Conservation (phyloP, 2,329 filamentous ascomycete genomes). For the Harringtonia aguacate region DNA sequence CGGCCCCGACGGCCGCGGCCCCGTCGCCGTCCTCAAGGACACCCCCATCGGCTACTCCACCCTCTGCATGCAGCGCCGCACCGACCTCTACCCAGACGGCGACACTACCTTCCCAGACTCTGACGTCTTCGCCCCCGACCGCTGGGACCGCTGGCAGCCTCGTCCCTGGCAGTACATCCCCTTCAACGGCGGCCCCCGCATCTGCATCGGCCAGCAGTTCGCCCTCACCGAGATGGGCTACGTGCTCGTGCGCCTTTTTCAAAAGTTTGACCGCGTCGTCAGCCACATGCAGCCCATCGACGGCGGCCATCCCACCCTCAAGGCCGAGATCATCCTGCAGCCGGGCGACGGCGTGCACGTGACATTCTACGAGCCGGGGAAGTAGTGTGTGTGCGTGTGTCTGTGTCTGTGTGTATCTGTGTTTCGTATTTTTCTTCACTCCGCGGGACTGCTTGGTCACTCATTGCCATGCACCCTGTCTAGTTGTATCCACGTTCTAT, state of each 20-base stretch:
- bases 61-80: conserved; percentile 62
- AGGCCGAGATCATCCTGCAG: conserved; percentile 48
- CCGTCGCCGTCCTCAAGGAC: conserved; percentile 56
- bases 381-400: conserved; percentile 4
- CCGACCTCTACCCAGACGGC: conserved; percentile 46
- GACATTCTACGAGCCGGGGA: conserved; percentile 39
- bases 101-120: conserved; percentile 29
- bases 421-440: too few species aligned
- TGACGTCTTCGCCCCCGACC: conserved; percentile 50
- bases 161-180: conserved; percentile 63
- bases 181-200: conserved; percentile 64
- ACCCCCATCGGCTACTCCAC: conserved; percentile 56
- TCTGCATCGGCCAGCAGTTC: conserved; percentile 74
- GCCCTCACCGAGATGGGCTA: conserved; percentile 69
- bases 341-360: conserved; percentile 49
- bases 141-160: conserved; percentile 54
- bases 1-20: conserved; percentile 49
- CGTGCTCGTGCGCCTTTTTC: conserved; percentile 60
- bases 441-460: too few species aligned
- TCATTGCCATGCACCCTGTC: too few species aligned
- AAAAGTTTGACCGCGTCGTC: conserved; percentile 56
- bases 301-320: conserved; percentile 40
- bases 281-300: conserved; percentile 45
- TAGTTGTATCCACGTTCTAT: too few species aligned
- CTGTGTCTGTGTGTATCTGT: too few species aligned